These are phyloP conservation scores for Bretschneidera sinensis DNA, from an alignment of 345 rosid genomes.

Conservation along the genomic window DNA sequence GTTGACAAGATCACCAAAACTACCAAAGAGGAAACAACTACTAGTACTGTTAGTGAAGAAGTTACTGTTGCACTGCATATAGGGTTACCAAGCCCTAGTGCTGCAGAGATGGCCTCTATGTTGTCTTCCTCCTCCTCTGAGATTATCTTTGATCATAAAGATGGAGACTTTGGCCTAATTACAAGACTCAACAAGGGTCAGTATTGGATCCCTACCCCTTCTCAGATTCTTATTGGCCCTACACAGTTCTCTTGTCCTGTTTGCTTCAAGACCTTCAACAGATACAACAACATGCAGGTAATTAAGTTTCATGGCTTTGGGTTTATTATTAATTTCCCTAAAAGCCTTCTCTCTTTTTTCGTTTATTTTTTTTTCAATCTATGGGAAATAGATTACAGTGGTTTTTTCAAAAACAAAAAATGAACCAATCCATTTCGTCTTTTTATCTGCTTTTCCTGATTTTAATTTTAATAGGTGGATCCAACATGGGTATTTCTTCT, in stretches of 20 bases:
- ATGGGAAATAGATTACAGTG: too few species aligned
- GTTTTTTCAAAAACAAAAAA: too few species aligned
- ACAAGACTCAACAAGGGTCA: slow-evolving; percentile 92
- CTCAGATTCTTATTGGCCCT: slow-evolving; percentile 97
- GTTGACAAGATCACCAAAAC: slow-evolving; percentile 17
- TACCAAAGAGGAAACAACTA: neutral
- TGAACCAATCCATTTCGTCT: too few species aligned
- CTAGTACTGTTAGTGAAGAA: slow-evolving; percentile 20
- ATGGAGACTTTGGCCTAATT: slow-evolving; percentile 43
- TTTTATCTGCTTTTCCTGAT: neutral
- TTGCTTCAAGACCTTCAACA: slow-evolving; percentile 90
- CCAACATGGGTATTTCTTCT: neutral
- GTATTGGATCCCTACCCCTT: slow-evolving; percentile 97
- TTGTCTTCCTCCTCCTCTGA: slow-evolving; percentile 45
- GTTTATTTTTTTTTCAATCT: neutral
- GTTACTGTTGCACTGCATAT: slow-evolving; percentile 89
- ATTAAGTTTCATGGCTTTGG: too few species aligned
- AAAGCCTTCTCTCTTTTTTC: neutral
- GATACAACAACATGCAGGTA: slow-evolving; percentile 99
- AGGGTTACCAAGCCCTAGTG: slow-evolving; percentile 89
- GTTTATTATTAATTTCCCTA: too few species aligned
- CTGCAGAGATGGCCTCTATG: slow-evolving; percentile 67
- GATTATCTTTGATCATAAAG: slow-evolving; percentile 37
- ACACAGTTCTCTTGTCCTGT: slow-evolving; percentile 98
- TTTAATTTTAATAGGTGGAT: neutral